Base-by-base conservation (phyloP, 2,329 filamentous ascomycete species). In the Pyricularia sp. region DNA sequence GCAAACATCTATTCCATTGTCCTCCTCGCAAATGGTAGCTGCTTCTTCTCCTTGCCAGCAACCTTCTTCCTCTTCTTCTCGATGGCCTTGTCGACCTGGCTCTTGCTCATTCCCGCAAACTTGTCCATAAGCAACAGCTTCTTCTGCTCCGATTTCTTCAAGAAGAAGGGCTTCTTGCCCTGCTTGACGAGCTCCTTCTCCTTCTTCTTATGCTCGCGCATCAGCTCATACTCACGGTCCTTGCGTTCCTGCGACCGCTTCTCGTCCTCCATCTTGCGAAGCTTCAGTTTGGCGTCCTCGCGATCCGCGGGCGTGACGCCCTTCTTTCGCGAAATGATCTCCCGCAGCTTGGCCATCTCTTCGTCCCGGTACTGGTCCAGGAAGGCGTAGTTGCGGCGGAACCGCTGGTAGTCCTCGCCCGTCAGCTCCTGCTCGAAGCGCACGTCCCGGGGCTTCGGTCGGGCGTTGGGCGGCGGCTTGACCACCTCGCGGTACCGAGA, bases 71-170 rank as follows among this genome's bases (percentile, higher is more conserved):
- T 81, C 78, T 89, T 87, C 73, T 90, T 83, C 81, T 96, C 91
- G 71, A 97, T 90, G 16, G 88, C 86, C 78, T 87, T 89, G 73
- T 96, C 89, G 66, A 92, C 84, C 76, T 97, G 88, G 74, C 87
- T 88, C 73, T 89, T 88, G 76, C 90, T 94, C 88, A 97, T 89
- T 66, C 84, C 84, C 70, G 88, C 84, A 76, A 90, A 97, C 73
- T 88, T 86, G 71, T 94, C 88, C 72, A 90, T 80, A 67, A 97
- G 79, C 65, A 92, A 81, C 75, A 88, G 81, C 81, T 93, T 91
- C 87, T 94, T 96, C 80, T 94, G 85, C 78, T 97, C 93, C 72
- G 87, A 86, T 79, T 88, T 88, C 84, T 99, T 99, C 71, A 97
- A 79, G 76, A 91, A 97, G 78, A 92, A 99, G 0, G 94, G 93